Evolutionary conservation across 1,139 yeast genomes (phyloP).

Genomic region (Kodamaea plutei): DNA sequence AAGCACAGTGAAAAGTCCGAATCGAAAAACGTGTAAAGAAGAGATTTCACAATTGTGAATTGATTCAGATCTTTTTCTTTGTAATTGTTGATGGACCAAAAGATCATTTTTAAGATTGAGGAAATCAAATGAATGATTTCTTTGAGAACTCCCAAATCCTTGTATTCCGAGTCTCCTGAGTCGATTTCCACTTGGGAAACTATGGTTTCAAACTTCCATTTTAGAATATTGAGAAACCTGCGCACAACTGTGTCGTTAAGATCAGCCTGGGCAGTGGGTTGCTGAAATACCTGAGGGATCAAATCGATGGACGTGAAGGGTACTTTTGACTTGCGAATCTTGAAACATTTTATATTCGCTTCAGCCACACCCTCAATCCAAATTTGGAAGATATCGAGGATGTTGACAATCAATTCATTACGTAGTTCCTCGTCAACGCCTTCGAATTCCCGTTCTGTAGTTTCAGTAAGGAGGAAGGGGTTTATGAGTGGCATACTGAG

Average conservation of each 20-base stretch:
- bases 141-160: slow-evolving; percentile 22
- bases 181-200: slow-evolving; percentile 16
- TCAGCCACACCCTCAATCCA: slow-evolving; percentile 22
- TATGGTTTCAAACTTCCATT: slow-evolving; percentile 19
- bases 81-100: slow-evolving; percentile 13
- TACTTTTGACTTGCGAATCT: slow-evolving; percentile 5
- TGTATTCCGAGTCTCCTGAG: slow-evolving; percentile 12
- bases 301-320: slow-evolving; percentile 9
- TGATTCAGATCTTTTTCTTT: slow-evolving; percentile 15
- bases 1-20: slow-evolving; percentile 24
- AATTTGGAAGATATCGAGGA: slow-evolving; percentile 21
- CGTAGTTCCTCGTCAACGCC: slow-evolving; percentile 26
- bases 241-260: slow-evolving; percentile 15
- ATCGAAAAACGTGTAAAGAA: slow-evolving; percentile 20
- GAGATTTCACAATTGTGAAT: slow-evolving; percentile 16
- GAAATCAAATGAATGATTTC: slow-evolving; percentile 25
- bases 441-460: too few species aligned
- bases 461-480: too few species aligned
- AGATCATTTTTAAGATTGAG: slow-evolving; percentile 22
- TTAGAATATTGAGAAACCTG: slow-evolving; percentile 16
- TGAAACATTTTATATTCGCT: slow-evolving; percentile 10
- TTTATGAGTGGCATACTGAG: too few species aligned
- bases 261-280: slow-evolving; percentile 12
- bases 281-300: slow-evolving; percentile 15
- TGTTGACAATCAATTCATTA: slow-evolving; percentile 24